Base-by-base conservation (phyloP, 2,329 filamentous ascomycete species). In the Pseudofabraea citricarpa region DNA sequence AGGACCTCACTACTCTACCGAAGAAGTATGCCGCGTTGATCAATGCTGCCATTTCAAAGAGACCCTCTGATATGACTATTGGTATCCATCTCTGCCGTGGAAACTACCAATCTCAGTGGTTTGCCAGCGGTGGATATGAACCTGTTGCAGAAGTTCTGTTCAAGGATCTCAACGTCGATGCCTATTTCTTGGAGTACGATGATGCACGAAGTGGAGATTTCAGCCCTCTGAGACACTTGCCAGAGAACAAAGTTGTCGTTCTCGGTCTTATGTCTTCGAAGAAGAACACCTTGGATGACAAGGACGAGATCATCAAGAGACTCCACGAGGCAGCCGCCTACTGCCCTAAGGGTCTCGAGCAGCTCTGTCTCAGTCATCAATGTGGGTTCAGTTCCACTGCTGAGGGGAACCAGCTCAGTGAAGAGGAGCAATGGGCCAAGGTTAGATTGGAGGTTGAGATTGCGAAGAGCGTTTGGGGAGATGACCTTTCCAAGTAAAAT, bases 1-100 rank as follows among this genome's bases (percentile, higher is more conserved):
- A 79, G 53, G 88, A 89, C 61, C 33, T 36, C 3, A 36, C 8
- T 36, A 18, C 18, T 19, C 75, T 74, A 43, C 77, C 80, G 60
- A 75, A 75, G 3, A 76, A 83, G 6, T 90, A 90, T 65, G 83
- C 90, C 61, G 70, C 74, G 48, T 77, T 87, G 51, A 88, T 89
- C 72, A 89, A 89, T 61, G 80, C 84, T 62, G 78, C 73, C 56
- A 73, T 87, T 57, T 68, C 71, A 58, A 76, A 77, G 57, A 67
- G 78, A 1, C 83, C 84, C 0, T 61, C 71, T 2, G 84, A 89
- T 59, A 77, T 89, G 71, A 84, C 87, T 63, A 74, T 86, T 3
- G 85, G 85, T 37, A 81, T 90, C 19, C 85, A 90, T 59, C 70
- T 89, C 37, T 89, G 85, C 73, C 74, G 74, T 12, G 74, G 74